These are phyloP conservation scores for Filosporella fistucella DNA, from an alignment of 495 filamentous ascomycete genomes.

Conservation along the genomic window DNA sequence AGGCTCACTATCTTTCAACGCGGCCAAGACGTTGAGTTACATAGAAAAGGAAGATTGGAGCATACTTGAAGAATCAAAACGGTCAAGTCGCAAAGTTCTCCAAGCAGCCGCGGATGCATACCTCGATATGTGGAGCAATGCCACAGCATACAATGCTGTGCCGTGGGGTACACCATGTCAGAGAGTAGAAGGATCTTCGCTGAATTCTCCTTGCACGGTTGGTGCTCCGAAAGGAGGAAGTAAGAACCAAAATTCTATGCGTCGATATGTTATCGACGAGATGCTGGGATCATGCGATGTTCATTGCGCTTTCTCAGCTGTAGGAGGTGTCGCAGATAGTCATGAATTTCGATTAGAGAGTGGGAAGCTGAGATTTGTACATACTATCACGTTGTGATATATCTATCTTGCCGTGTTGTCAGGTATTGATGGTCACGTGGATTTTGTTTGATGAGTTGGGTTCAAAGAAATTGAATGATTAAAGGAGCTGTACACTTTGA, in stretches of 20 bases:
- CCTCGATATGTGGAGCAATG: conserved; percentile 46
- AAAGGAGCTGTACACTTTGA: too few relatives aligned
- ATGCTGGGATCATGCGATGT: conserved; percentile 40
- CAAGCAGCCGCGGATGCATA: conserved; percentile 40
- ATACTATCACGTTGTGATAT: conserved; percentile 23
- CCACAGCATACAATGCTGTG: conserved; percentile 35
- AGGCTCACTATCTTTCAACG: conserved; percentile 42
- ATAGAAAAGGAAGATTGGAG: conserved; percentile 39
- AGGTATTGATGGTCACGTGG: too few relatives aligned
- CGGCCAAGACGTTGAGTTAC: conserved; percentile 34
- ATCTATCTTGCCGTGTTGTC: too few relatives aligned
- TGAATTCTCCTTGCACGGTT: conserved; percentile 35
- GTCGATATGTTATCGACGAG: conserved; percentile 49
- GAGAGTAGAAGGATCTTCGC: conserved; percentile 36
- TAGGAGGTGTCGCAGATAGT: conserved; percentile 39
- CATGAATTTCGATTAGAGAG: conserved; percentile 40
- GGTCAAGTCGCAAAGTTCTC: conserved; percentile 32
- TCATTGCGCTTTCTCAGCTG: conserved; percentile 39
- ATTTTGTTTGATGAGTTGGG: too few relatives aligned
- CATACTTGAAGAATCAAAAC: conserved; percentile 22
- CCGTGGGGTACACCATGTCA: conserved; percentile 44
- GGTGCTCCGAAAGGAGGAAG: conserved; percentile 35
- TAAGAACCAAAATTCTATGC: conserved; percentile 32
- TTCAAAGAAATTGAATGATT: too few relatives aligned
- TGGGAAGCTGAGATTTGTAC: conserved; percentile 34